These are phyloP conservation scores for Tylopilus sp. DNA, from an alignment of 768 basidiomycete species.

Conservation along the genomic window DNA sequence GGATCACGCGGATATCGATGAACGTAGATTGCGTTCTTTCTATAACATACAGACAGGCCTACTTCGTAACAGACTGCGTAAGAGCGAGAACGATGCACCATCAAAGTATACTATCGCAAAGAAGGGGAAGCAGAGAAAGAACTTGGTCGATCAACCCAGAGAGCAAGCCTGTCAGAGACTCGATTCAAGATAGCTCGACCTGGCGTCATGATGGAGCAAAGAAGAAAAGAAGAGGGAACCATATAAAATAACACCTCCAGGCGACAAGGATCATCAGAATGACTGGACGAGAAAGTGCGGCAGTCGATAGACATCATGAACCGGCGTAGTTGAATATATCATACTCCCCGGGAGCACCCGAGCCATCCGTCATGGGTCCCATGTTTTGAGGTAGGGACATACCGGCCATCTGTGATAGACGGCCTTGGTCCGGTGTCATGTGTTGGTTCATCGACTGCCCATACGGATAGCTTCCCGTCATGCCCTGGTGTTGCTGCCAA, in stretches of 20 bases:
- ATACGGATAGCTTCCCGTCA: slow-evolving; percentile 30
- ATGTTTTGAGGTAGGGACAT: slow-evolving; percentile 50
- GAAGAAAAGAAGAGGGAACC: slow-evolving; percentile 1
- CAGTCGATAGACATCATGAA: slow-evolving; percentile 28
- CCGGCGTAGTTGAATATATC: slow-evolving; percentile 60
- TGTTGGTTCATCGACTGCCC: slow-evolving; percentile 27
- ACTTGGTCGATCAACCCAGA: background rate
- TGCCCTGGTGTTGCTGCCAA: slow-evolving; percentile 28
- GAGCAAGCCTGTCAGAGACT: background rate
- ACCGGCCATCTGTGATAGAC: slow-evolving; percentile 47
- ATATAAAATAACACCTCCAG: slow-evolving; percentile 25
- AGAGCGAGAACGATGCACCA: slow-evolving; percentile 15
- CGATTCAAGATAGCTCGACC: slow-evolving; percentile 5
- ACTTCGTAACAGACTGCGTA: slow-evolving; percentile 24
- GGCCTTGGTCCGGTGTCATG: slow-evolving; percentile 27
- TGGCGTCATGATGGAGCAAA: slow-evolving; percentile 5
- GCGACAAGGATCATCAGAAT: slow-evolving; percentile 26
- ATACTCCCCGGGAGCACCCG: slow-evolving; percentile 42
- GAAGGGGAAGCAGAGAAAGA: background rate
- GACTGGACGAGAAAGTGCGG: slow-evolving; percentile 15
- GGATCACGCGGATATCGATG: slow-evolving; percentile 14
- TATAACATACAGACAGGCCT: slow-evolving; percentile 34
- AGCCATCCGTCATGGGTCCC: slow-evolving; percentile 40
- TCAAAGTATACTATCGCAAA: slow-evolving; percentile 22
- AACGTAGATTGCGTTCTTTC: slow-evolving; percentile 13